Evolutionary conservation across 495 filamentous ascomycete genomes (phyloP).

Genomic region (Lentithecium fluviatile): DNA sequence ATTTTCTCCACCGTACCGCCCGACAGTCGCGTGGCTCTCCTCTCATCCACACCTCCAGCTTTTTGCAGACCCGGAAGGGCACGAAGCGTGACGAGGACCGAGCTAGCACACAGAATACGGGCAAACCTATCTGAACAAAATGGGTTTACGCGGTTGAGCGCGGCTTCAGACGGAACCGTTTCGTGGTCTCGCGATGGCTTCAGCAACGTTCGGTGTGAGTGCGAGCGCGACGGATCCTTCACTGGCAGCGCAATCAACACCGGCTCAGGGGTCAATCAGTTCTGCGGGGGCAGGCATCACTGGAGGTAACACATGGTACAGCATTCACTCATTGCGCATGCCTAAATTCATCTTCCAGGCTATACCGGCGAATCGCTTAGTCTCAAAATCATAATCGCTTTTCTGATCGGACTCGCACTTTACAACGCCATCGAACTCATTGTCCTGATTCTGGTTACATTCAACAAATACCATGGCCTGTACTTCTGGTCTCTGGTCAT

Average conservation of each 20-base stretch:
- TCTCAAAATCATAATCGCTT: constrained; percentile 24
- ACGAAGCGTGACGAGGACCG: too few species aligned
- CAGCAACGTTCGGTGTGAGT: neutral
- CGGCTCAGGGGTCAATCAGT: constrained; percentile 12
- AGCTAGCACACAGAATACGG: too few species aligned
- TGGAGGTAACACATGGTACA: too few species aligned
- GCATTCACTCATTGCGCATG: too few species aligned
- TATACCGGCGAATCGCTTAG: constrained; percentile 21
- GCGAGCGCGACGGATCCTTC: neutral
- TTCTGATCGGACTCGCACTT: constrained; percentile 43
- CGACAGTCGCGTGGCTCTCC: too few species aligned
- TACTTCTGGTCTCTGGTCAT: constrained; percentile 51
- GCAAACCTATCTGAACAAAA: too few species aligned
- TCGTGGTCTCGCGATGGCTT: neutral
- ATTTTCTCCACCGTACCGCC: neutral
- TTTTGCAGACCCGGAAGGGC: too few species aligned
- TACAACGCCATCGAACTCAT: constrained; percentile 50
- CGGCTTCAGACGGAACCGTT: neutral
- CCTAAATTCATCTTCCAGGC: constrained; percentile 1
- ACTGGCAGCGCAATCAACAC: neutral
- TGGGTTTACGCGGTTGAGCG: too few species aligned
- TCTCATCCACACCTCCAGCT: too few species aligned
- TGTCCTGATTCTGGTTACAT: constrained; percentile 45
- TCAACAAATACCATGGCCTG: constrained; percentile 40
- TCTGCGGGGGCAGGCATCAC: constrained; percentile 22